phyloP scores from a whole-genome alignment of 345 rosid species.

The Populus ilicifolia region DNA sequence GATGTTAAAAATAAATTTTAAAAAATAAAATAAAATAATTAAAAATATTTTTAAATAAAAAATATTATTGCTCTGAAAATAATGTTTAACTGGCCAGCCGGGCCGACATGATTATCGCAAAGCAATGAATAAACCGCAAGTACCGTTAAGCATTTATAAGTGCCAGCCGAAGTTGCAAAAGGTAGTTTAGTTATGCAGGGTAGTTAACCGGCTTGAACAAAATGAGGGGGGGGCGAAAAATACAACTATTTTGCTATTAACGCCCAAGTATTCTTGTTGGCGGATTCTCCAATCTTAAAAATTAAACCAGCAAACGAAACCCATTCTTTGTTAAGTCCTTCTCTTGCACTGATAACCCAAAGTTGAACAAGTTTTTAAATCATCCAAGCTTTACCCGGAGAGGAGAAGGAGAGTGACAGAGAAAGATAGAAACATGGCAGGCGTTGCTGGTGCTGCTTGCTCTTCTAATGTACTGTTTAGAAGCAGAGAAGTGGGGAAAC shows the following conservation, averaged over 20 bases:
- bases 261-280: constrained; percentile 22
- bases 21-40: too few species aligned
- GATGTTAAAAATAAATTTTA: too few species aligned
- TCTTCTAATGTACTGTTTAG: constrained; percentile 29
- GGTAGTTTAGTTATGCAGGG: constrained; percentile 20
- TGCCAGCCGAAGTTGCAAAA: neutral
- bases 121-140: neutral
- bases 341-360: constrained; percentile 33
- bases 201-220: constrained; percentile 27
- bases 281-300: constrained; percentile 31
- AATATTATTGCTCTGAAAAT: too few species aligned
- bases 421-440: constrained; percentile 35
- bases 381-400: neutral
- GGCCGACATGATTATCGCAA: neutral
- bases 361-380: neutral
- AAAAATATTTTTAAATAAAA: too few species aligned
- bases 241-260: constrained; percentile 8
- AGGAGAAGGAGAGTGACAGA: neutral
- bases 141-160: neutral
- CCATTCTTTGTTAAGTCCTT: constrained; percentile 20
- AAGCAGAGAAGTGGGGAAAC: constrained; percentile 25
- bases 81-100: too few species aligned
- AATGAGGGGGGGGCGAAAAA: constrained; percentile 7
- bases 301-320: constrained; percentile 5
- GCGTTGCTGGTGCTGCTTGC: constrained; percentile 27